Percentiles rank a stretch among this genome's conserved stretches.
phyloP scores from a whole-genome alignment of 441 rosid species.

The Adansonia madagascariensis region DNA sequence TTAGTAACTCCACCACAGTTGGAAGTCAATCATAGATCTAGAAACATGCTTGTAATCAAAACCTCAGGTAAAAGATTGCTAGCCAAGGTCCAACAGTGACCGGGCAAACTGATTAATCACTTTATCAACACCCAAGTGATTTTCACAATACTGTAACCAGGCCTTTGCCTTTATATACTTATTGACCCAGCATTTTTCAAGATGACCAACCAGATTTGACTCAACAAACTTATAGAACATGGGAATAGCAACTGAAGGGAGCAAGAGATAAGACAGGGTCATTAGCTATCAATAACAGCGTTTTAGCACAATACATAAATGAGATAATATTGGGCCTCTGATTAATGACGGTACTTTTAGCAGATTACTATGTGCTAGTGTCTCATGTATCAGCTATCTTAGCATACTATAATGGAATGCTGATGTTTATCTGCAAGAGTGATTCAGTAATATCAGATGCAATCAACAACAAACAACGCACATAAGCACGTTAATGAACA shows the following conservation, averaged over 20 bases:
- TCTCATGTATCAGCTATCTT: not conserved
- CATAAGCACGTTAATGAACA: not conserved
- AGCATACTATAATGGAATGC: conserved; percentile 6
- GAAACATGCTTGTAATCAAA: not conserved
- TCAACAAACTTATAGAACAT: not conserved
- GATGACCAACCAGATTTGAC: not conserved
- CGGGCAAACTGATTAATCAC: not conserved
- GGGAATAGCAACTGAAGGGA: not conserved
- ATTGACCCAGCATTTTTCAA: not conserved
- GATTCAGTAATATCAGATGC: not conserved
- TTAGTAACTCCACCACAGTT: not conserved
- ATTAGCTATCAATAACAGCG: not conserved
- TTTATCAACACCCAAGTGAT: not conserved
- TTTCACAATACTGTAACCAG: not conserved
- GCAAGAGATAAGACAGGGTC: not conserved
- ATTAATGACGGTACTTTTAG: not conserved
- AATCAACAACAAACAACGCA: not conserved
- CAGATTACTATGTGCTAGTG: not conserved
- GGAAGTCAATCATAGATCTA: not conserved
- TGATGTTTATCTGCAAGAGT: not conserved
- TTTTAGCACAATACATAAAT: not conserved
- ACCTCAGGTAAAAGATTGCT: conserved; percentile 3
- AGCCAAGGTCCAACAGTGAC: not conserved
- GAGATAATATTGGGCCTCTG: not conserved
- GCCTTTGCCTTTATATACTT: not conserved